A percentile compares a stretch with the other conserved stretches of the same genome.
Evolutionary conservation across 768 basidiomycete species (phyloP).

Genomic region (Suillus subaureus): DNA sequence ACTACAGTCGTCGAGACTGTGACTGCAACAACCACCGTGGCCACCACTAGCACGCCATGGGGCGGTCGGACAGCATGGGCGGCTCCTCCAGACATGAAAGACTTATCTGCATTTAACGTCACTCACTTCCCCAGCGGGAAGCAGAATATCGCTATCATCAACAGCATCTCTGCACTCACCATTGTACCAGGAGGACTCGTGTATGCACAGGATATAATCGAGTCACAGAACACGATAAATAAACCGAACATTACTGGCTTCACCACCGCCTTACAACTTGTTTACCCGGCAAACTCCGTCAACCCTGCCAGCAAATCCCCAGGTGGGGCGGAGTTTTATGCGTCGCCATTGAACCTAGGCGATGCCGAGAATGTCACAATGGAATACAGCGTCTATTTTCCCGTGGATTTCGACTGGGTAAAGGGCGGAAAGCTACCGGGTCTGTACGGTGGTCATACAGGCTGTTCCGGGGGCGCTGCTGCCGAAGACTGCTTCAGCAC

Average conservation of each 20-base stretch:
- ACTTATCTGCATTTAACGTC: constrained; percentile 63
- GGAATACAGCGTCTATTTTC: constrained; percentile 78
- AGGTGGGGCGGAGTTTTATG: constrained; percentile 77
- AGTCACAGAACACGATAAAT: constrained; percentile 12
- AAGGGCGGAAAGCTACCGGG: constrained; percentile 86
- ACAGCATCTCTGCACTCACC: constrained; percentile 44
- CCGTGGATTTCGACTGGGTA: constrained; percentile 73
- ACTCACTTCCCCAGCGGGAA: constrained; percentile 55
- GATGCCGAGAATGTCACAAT: constrained; percentile 57
- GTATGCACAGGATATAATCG: constrained; percentile 7
- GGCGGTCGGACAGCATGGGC: constrained; percentile 44
- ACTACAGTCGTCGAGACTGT: constrained; percentile 14
- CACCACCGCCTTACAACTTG: constrained; percentile 56
- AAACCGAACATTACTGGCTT: constrained; percentile 30
- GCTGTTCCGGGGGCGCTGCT: constrained; percentile 74
- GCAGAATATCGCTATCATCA: constrained; percentile 57
- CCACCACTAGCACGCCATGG: constrained; percentile 16
- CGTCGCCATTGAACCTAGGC: constrained; percentile 46
- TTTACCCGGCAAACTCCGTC: constrained; percentile 69
- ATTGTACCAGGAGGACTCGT: constrained; percentile 19
- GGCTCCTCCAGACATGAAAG: constrained; percentile 52
- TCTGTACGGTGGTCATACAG: constrained; percentile 66
- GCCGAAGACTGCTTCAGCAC: constrained; percentile 82
- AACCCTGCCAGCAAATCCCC: constrained; percentile 64
- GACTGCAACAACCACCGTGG: constrained; percentile 7